Evolutionary conservation across 2,329 filamentous ascomycete genomes (phyloP).

Genomic region (Hysterium pulicare): DNA sequence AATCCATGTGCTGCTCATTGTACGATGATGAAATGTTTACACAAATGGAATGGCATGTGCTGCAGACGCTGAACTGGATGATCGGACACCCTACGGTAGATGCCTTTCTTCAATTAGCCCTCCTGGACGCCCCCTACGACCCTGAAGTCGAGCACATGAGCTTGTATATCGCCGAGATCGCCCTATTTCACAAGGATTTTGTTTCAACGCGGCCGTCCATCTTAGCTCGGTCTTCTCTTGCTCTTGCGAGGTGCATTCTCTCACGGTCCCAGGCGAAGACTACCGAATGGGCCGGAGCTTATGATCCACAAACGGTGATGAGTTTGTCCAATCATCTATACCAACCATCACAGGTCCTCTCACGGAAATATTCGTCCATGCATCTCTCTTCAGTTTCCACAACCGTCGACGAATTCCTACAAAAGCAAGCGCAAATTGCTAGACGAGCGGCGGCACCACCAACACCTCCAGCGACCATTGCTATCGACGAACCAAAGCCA

Average conservation of each 20-base stretch:
- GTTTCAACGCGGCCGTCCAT: conserved; percentile 88
- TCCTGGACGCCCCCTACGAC: conserved; percentile 71
- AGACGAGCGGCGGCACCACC: conserved; percentile 44
- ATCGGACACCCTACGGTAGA: conserved; percentile 96
- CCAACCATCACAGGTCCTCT: conserved; percentile 64
- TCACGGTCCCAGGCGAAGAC: conserved; percentile 73
- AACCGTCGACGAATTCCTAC: conserved; percentile 64
- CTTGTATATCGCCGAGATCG: conserved; percentile 90
- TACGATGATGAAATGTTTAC: conserved; percentile 99
- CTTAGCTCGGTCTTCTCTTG: conserved; percentile 83
- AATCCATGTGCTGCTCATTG: conserved; percentile 98
- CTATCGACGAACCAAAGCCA: conserved; percentile 48
- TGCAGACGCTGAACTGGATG: conserved; percentile 94
- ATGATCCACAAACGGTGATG: conserved; percentile 65
- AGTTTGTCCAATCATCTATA: conserved; percentile 63
- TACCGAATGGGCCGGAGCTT: conserved; percentile 70
- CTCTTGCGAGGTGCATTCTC: conserved; percentile 81
- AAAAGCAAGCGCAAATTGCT: conserved; percentile 53
- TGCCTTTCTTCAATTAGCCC: conserved; percentile 83
- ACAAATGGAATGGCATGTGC: conserved; percentile 99
- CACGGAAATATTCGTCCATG: conserved; percentile 65
- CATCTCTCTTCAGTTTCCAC: conserved; percentile 64
- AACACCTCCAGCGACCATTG: conserved; percentile 59
- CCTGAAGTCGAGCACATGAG: conserved; percentile 92
- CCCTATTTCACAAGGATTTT: conserved; percentile 94